Evolutionary conservation across 2,329 filamentous ascomycete genomes (phyloP).

Genomic region (Dactylellina cionopaga): DNA sequence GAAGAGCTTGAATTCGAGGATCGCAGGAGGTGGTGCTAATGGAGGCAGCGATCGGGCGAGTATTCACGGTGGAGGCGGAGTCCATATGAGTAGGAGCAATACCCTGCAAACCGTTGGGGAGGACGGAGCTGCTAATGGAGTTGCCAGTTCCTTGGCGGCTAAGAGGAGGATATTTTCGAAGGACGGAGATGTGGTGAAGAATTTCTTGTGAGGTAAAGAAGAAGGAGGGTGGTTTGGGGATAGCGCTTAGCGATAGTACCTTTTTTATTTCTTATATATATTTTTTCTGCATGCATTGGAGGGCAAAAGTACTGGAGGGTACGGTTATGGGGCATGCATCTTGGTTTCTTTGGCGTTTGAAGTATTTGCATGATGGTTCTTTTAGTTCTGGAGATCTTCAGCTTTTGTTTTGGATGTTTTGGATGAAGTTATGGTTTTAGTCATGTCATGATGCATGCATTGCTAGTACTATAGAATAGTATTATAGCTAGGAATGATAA

Average conservation of each 20-base stretch:
- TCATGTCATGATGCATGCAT: conserved; percentile 20
- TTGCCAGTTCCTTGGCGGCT: conserved; percentile 42
- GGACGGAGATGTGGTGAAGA: conserved; percentile 61
- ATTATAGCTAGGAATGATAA: too few species aligned
- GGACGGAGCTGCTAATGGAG: conserved; percentile 53
- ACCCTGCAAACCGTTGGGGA: conserved; percentile 60
- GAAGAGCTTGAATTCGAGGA: conserved; percentile 72
- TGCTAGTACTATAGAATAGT: too few species aligned
- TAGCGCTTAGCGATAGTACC: conserved; percentile 1
- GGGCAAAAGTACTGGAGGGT: too few species aligned
- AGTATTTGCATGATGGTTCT: not conserved
- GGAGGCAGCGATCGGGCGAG: conserved; percentile 26
- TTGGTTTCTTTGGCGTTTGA: conserved; percentile 23
- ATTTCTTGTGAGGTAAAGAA: conserved; percentile 59
- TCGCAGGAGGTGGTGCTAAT: conserved; percentile 8
- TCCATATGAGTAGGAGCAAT: conserved; percentile 53
- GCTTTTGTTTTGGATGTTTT: too few species aligned
- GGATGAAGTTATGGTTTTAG: not conserved
- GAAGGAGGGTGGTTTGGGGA: conserved; percentile 3
- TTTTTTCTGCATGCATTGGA: conserved; percentile 7
- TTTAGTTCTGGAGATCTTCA: conserved; percentile 29
- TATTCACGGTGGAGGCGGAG: conserved; percentile 23
- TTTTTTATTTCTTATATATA: conserved; percentile 8
- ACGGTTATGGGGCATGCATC: conserved; percentile 21
- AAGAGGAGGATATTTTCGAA: conserved; percentile 57